These are phyloP conservation scores for Backusella liffmaniae DNA, from an alignment of 192 early-diverging fungal species.

Conservation along the genomic window DNA sequence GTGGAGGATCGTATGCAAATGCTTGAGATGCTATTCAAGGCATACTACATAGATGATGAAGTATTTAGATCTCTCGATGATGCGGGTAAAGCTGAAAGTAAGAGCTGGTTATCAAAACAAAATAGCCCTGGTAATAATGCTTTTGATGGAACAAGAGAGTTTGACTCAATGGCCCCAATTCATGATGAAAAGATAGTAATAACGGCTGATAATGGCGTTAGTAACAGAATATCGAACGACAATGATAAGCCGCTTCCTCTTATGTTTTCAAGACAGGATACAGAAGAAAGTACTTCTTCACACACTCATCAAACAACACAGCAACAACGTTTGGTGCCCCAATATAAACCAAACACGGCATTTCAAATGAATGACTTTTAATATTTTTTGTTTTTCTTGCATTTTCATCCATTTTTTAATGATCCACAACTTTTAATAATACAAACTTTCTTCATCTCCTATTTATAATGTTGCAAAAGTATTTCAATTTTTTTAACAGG, in stretches of 20 bases:
- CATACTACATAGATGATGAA: conserved; percentile 29
- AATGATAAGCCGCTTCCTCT: background rate
- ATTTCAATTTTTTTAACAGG: background rate
- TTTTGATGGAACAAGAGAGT: background rate
- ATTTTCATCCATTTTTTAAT: background rate
- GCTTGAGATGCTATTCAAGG: conserved; percentile 21
- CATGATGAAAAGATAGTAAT: background rate
- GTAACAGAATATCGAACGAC: background rate
- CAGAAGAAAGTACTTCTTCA: background rate
- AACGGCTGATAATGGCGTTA: background rate
- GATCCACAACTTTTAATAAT: background rate
- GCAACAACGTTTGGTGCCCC: background rate
- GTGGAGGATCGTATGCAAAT: conserved; percentile 24
- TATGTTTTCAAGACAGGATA: background rate
- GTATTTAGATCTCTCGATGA: conserved; percentile 19
- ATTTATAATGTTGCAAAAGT: background rate
- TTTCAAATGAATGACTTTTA: conserved; percentile 13
- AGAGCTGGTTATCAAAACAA: background rate
- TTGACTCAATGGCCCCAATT: background rate
- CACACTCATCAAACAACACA: background rate
- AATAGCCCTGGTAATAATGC: background rate
- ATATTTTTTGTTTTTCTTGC: background rate
- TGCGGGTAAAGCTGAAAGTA: background rate
- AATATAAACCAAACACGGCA: background rate
- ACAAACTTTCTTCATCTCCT: background rate